Evolutionary conservation across 2,329 filamentous ascomycete genomes (phyloP).

Genomic region (Fonsecaea pedrosoi): DNA sequence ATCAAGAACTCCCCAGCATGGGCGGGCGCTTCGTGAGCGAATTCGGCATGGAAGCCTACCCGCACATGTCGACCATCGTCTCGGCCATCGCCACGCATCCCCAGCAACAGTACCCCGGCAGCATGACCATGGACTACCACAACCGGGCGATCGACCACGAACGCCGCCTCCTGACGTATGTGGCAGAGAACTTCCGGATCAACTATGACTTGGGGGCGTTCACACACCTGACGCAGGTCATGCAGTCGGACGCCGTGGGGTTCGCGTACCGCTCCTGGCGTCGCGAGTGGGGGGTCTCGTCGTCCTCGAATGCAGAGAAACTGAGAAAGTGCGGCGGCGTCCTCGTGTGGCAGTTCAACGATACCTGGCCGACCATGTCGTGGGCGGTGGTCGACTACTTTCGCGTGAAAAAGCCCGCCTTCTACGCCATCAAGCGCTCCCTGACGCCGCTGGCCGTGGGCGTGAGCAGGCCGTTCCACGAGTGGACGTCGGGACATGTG

Average conservation of each 20-base stretch:
- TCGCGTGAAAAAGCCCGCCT: conserved; percentile 65
- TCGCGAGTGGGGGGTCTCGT: conserved; percentile 53
- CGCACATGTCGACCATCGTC: conserved; percentile 81
- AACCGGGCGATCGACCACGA: conserved; percentile 93
- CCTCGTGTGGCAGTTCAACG: conserved; percentile 57
- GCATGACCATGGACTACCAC: conserved; percentile 88
- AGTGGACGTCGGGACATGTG: conserved; percentile 65
- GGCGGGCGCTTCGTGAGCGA: conserved; percentile 89
- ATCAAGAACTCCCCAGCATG: conserved; percentile 85
- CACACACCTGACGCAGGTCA: conserved; percentile 69
- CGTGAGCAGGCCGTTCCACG: conserved; percentile 59
- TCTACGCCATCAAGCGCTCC: conserved; percentile 64
- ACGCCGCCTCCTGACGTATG: conserved; percentile 80
- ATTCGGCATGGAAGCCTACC: conserved; percentile 94
- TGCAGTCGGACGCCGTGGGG: conserved; percentile 66
- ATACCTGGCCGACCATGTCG: conserved; percentile 66
- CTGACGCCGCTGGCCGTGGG: conserved; percentile 61
- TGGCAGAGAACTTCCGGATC: conserved; percentile 82
- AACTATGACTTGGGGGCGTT: conserved; percentile 66
- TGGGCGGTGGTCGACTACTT: conserved; percentile 70
- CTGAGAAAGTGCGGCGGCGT: conserved; percentile 52
- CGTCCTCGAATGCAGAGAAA: conserved; percentile 29
- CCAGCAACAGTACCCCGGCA: conserved; percentile 79
- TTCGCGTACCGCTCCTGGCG: conserved; percentile 64
- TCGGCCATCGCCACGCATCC: conserved; percentile 65